Percentiles rank a stretch among this genome's conserved stretches.
These are phyloP conservation scores for Ilyonectria mors-panacis DNA, from an alignment of 2,329 filamentous ascomycete species.

Conservation along the genomic window DNA sequence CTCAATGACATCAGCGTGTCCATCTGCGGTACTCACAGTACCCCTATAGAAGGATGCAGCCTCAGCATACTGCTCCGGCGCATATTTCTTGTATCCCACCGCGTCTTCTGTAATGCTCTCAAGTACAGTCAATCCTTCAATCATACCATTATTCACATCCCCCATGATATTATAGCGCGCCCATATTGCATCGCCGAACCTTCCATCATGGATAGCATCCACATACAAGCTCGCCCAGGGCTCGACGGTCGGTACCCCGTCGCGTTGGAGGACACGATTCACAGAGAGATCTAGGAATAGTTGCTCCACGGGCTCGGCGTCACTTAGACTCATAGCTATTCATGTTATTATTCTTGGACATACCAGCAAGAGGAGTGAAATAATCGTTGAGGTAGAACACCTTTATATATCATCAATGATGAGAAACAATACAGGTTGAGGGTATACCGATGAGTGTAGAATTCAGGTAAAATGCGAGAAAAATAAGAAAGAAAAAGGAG, in stretches of 20 bases:
- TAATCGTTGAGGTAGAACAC: not conserved
- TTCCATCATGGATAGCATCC: conserved; percentile 6
- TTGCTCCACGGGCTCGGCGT: not conserved
- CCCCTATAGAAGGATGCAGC: conserved; percentile 2
- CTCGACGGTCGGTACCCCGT: too few species aligned
- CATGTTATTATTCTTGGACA: not conserved
- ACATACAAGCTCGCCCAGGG: conserved; percentile 40
- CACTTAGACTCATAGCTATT: not conserved
- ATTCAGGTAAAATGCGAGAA: not conserved
- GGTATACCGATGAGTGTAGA: not conserved
- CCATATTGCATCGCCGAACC: conserved; percentile 22
- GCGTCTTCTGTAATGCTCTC: conserved; percentile 19
- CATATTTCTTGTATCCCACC: conserved; percentile 35
- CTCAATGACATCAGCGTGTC: conserved; percentile 18
- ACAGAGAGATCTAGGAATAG: too few species aligned
- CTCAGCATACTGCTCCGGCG: conserved; percentile 5
- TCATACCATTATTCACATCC: not conserved
- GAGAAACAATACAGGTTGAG: not conserved
- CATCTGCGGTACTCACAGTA: not conserved
- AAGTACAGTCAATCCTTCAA: conserved; percentile 6
- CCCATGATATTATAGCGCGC: conserved; percentile 15
- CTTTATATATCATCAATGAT: not conserved
- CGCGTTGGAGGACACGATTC: too few species aligned
- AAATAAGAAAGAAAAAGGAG: not conserved
- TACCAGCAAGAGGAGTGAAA: not conserved